phyloP scores from a whole-genome alignment of 1,284 basidiomycete species.

The Filobasidium uniguttulatum region DNA sequence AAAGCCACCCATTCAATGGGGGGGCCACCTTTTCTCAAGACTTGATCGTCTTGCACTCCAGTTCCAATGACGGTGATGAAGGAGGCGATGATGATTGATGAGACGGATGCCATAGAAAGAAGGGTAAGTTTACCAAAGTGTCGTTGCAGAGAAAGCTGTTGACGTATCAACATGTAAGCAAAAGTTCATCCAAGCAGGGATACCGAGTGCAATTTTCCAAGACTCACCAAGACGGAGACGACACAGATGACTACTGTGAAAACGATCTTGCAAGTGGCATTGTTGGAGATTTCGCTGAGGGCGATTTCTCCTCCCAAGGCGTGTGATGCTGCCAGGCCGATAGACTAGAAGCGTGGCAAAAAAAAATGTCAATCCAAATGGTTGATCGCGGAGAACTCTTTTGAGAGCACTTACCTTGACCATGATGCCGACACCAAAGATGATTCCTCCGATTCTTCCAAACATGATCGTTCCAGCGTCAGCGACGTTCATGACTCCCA shows the following conservation, averaged over 20 bases:
- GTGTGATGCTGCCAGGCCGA: constrained; percentile 30
- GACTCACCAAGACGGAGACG: constrained; percentile 20
- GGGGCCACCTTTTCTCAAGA: constrained; percentile 18
- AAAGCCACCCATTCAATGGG: constrained; percentile 25
- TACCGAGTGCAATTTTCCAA: neutral
- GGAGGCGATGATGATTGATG: constrained; percentile 22
- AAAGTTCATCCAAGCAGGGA: neutral
- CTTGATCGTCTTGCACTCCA: constrained; percentile 20
- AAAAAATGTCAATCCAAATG: too few species aligned
- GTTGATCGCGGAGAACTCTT: neutral
- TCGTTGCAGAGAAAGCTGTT: constrained; percentile 19
- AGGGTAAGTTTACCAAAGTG: constrained; percentile 25
- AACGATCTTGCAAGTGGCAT: constrained; percentile 30
- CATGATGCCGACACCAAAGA: constrained; percentile 24
- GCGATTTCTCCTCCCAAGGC: constrained; percentile 28
- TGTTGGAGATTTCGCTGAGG: constrained; percentile 21
- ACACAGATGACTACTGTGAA: constrained; percentile 26
- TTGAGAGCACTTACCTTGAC: constrained; percentile 19
- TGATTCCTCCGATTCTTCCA: constrained; percentile 24
- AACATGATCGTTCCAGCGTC: constrained; percentile 30
- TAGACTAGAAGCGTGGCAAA: constrained; percentile 20
- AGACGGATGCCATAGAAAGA: constrained; percentile 25
- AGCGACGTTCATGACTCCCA: constrained; percentile 31
- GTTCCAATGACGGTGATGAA: constrained; percentile 20
- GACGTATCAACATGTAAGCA: neutral